Evolutionary conservation across 495 filamentous ascomycete species (phyloP), one percentile per base, ranked within the genome.

Genomic region (Clohesyomyces aquaticus): DNA sequence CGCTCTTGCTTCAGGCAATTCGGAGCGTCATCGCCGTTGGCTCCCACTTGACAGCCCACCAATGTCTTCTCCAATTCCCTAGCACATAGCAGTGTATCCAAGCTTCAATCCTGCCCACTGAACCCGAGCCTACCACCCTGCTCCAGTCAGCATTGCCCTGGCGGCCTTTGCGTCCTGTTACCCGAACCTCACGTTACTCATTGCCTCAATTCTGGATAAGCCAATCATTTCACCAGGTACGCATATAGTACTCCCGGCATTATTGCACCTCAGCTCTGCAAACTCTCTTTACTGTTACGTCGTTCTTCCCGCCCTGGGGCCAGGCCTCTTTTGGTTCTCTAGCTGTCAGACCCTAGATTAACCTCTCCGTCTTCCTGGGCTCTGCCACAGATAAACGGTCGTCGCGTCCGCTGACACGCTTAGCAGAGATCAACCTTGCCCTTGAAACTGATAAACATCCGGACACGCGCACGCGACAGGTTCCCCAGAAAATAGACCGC

Each of bases 211-310:
- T 51, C 54, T 23, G 47, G 51, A 25, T 49, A 49, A 56, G 63
- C 58, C 62, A 66, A 58, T 63, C 67, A 21, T 21, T 55, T 55
- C 58, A 50, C n/a, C 22, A 69, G 61, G 67, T 69, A 62, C 53
- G 61, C 62, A 65, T 69, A 70, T 70, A 61, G 27, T 61, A 35
- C 61, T 51, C 52, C 47, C 57, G n/a, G 43, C 52, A 51, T 66
- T 59, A 35, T 63, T 56, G 27, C 52, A n/a, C 22, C 41, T 50
- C 52, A 68, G 54, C 52, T 62, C 22, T 25, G 29, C 49, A 23
- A 19, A 35, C 51, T 53, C 58, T 19, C 27, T 55, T 42, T 61
- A 54, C 42, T 51, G 50, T 69, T 52, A 50, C 66, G 35, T 59
- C 46, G 55, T 54, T 62, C 25, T 62, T 43, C 54, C 55, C 53